Evolutionary conservation across 2,329 filamentous ascomycete species (phyloP), one percentile per base, ranked within the genome.

Genomic region (Exophiala sp.): DNA sequence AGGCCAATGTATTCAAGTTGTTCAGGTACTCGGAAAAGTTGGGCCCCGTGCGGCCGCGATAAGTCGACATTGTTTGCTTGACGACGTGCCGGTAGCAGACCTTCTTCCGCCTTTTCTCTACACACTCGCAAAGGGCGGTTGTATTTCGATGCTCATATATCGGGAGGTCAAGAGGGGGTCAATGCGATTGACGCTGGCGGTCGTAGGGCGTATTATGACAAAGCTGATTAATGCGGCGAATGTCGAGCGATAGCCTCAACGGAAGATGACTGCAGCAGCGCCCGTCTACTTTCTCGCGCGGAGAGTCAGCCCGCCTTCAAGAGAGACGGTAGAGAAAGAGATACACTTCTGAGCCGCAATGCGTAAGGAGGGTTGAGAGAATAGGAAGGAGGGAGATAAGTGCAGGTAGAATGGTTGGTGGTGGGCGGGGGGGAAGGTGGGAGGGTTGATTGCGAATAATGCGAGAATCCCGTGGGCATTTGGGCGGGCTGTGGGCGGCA

Each of bases 21-120:
- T 87, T 85, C 59, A 96, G 78, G 73, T 93, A 95, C 65, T 89
- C 85, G 64, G 88, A 89, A 70, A 95, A 86, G 68, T 95, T 95
- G 64, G 87, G 85, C 52, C 58, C 86, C 65, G 85, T 82, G 56
- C 88, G 85, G 64, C 83, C 84, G 69, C 78, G 82, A 77, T 82
- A 89, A 66, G 75, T 78, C 67, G 86, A 81, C 85, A 89, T 89
- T 27, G 34, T 55, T 44, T 27, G 42, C 23, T 14, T 8, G 11
- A 29, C 30, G n/a, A 3, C 37, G 39, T 24, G 19, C 11, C 22
- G 10, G 16, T 10, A 35, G 3, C n/a, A 3, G 14, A 19, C 24
- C 10, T 23, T 23, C 3, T 14, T 14, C 46, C 32, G 10, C 27
- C n/a, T 38, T 46, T 30, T 34, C 43, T 22, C 24, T 13, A 24